Conservation (phyloP, 1,284 basidiomycete genomes). For the Naganishia albida region DNA sequence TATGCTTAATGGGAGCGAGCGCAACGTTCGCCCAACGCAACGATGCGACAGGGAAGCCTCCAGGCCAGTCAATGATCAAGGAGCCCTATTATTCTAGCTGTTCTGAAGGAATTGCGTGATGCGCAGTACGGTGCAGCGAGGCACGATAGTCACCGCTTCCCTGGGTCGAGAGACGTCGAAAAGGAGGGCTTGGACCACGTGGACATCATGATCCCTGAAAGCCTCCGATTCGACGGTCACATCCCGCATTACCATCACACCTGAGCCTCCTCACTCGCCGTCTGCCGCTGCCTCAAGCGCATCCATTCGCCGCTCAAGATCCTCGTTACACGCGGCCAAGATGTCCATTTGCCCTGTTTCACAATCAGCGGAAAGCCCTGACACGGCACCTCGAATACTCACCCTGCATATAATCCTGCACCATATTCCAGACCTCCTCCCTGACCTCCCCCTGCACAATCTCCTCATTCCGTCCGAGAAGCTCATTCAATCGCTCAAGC, state of each 20-base stretch:
- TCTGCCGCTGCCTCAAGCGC: slow-evolving; percentile 5
- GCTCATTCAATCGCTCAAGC: slow-evolving; percentile 59
- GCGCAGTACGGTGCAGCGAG: too few species aligned
- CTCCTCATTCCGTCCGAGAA: slow-evolving; percentile 35
- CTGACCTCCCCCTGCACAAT: slow-evolving; percentile 53
- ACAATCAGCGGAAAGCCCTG: not conserved
- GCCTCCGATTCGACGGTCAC: too few species aligned
- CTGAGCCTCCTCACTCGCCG: not conserved
- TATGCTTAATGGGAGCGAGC: too few species aligned
- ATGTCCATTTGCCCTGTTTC: slow-evolving; percentile 24
- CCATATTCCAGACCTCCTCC: slow-evolving; percentile 40
- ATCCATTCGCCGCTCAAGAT: slow-evolving; percentile 17
- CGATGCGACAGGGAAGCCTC: too few species aligned
- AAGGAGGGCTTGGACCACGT: too few species aligned
- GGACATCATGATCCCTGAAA: not conserved
- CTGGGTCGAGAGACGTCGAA: too few species aligned
- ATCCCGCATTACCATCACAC: too few species aligned
- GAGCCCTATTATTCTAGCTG: too few species aligned
- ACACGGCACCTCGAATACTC: slow-evolving; percentile 17
- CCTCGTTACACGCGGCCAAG: slow-evolving; percentile 13
- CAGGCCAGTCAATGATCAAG: too few species aligned
- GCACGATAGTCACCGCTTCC: too few species aligned
- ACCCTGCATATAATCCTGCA: slow-evolving; percentile 44
- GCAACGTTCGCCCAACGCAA: too few species aligned
- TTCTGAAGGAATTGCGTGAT: too few species aligned